Base-by-base conservation (phyloP, 2,329 filamentous ascomycete genomes). In the Colletotrichum kahawae region DNA sequence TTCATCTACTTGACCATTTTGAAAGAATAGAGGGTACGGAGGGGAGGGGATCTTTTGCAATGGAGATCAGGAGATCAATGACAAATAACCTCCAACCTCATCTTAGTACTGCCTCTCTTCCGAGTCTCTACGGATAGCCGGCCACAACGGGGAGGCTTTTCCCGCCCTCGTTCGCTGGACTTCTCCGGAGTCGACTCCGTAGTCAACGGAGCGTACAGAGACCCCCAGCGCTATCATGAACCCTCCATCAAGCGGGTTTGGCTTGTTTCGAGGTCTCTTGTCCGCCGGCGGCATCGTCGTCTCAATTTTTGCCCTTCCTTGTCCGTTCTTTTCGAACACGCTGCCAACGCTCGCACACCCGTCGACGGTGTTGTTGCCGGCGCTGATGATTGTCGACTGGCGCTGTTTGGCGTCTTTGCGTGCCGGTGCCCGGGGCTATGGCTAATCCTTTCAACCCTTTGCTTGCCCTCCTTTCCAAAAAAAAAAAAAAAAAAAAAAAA, bases 341-440 rank as follows among this genome's bases (percentile, higher is more conserved):
- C 68, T 54, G 57, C 62, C 72, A 75, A 75, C 72, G 72, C 68
- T 75, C 68, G 29, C 36, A 54, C 56, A 65, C 56, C 67, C 72
- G 72, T 67, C 68, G 21, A 59, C 38, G 71, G 67, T 34, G 71
- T 18, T 38, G 59, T 43, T 21, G 66, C n/a, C 62, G 71, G 59
- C 24, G 66, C 7, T 63, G 56, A 36, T 31, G 48, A 27, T 36
- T 67, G 65, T 38, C 24, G 27, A 36, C 13, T 70, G 66, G 70
- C 27, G 67, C 54, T 66, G 59, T 59, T 21, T 38, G 57, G 14
- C 29, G 33, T 38, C n/a, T 33, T 27, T 24, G 34, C 12, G 27
- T 36, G 27, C 36, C 38, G 65, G 5, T 54, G 21, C 43, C 63
- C 33, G 56, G 60, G 43, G 43, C 54, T 51, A 60, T 71, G 54